phyloP scores from a whole-genome alignment of 257 asterid genomes.

The Solanum bukasovii region DNA sequence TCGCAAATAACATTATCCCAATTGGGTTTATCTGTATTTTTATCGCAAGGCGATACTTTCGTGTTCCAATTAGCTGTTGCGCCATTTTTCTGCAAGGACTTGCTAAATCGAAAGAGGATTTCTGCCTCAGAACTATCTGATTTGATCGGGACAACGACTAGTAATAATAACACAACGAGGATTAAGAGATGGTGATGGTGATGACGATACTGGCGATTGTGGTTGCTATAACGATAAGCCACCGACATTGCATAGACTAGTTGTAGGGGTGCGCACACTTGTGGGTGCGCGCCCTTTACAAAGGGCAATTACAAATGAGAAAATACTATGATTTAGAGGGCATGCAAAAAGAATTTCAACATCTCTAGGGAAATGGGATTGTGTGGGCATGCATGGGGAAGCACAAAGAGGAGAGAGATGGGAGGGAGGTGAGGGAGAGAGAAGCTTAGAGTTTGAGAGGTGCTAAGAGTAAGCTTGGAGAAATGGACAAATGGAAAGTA shows the following conservation, averaged over 20 bases:
- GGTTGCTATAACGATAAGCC: conserved; percentile 9
- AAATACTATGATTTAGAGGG: conserved; percentile 1
- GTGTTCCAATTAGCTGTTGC: conserved; percentile 24
- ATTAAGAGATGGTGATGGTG: neutral
- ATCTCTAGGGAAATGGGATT: conserved; percentile 13
- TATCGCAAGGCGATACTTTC: conserved; percentile 25
- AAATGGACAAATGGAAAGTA: conserved; percentile 27
- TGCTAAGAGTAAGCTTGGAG: neutral
- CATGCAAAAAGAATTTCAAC: neutral
- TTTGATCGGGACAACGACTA: neutral
- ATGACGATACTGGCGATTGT: neutral
- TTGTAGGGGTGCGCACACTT: conserved; percentile 33
- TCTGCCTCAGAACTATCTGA: conserved; percentile 6
- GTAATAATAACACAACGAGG: neutral
- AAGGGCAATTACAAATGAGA: conserved; percentile 11
- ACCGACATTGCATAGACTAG: neutral
- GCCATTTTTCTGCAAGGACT: conserved; percentile 19
- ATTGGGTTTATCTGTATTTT: conserved; percentile 1
- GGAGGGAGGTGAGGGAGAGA: neutral
- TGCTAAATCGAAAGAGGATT: conserved; percentile 20
- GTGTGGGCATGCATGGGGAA: conserved; percentile 18
- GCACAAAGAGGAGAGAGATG: conserved; percentile 16
- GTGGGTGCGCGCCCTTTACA: conserved; percentile 30
- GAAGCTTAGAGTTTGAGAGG: neutral
- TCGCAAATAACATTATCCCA: conserved; percentile 40